These are phyloP conservation scores for Penicillium sp. DNA, from an alignment of 2,329 filamentous ascomycete genomes.

Conservation along the genomic window DNA sequence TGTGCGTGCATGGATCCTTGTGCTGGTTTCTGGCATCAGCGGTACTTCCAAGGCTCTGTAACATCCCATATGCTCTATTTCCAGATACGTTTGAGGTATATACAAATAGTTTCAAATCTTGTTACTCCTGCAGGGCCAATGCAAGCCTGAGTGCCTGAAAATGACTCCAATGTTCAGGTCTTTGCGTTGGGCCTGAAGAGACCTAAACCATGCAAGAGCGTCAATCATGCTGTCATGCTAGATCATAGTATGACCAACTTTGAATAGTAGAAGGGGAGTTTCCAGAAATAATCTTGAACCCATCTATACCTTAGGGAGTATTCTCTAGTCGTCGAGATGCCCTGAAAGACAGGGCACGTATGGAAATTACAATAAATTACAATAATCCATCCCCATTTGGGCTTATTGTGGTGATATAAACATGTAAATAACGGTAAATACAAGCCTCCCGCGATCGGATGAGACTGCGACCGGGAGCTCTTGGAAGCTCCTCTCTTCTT, in stretches of 20 bases:
- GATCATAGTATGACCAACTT: background rate
- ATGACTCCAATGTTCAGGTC: background rate
- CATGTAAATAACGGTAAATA: slow-evolving; percentile 3
- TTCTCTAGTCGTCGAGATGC: background rate
- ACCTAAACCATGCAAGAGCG: background rate
- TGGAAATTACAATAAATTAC: background rate
- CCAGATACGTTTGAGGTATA: background rate
- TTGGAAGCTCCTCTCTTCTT: background rate
- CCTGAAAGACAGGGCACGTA: background rate
- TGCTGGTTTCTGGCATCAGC: background rate
- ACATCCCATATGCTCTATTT: background rate
- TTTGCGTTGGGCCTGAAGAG: slow-evolving; percentile 5
- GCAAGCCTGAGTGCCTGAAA: slow-evolving; percentile 20
- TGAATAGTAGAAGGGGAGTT: background rate
- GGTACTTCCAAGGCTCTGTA: background rate
- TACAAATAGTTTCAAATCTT: background rate
- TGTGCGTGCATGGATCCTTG: background rate
- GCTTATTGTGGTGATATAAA: background rate
- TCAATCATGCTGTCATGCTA: background rate
- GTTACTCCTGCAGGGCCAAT: slow-evolving; percentile 1
- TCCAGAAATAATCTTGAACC: background rate
- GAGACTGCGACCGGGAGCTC: background rate
- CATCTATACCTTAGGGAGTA: background rate
- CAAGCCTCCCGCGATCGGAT: background rate
- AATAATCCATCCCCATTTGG: background rate